Percentiles rank a stretch among this genome's conserved stretches.
Conservation (phyloP, 2,329 filamentous ascomycete genomes). For the Cladosporium colombiae region DNA sequence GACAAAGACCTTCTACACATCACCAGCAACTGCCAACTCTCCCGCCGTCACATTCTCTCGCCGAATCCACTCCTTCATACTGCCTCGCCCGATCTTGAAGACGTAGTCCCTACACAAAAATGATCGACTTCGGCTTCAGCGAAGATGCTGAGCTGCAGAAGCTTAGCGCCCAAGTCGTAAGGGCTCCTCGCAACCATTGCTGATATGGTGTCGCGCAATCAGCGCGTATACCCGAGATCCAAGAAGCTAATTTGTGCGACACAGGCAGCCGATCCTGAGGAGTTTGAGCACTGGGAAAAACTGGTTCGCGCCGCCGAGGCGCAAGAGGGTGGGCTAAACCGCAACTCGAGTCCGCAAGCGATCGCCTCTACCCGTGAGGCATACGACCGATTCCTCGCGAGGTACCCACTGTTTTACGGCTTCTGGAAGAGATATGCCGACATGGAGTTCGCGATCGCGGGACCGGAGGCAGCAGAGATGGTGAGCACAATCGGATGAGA, state of each 20-base stretch:
- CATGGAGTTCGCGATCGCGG: conserved; percentile 93
- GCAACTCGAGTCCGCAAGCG: conserved; percentile 93
- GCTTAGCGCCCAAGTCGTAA: conserved; percentile 35
- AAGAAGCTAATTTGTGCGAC: conserved; percentile 14
- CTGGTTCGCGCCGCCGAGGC: conserved; percentile 79
- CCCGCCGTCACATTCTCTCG: neutral
- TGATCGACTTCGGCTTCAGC: conserved; percentile 38
- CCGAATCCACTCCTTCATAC: neutral
- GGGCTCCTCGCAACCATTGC: conserved; percentile 5
- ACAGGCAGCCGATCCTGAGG: conserved; percentile 73
- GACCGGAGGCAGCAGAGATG: conserved; percentile 96
- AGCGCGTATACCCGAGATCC: neutral
- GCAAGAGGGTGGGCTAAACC: conserved; percentile 89
- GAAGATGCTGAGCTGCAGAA: conserved; percentile 35
- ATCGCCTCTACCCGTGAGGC: conserved; percentile 83
- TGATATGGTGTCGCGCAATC: neutral
- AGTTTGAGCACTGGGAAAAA: conserved; percentile 94
- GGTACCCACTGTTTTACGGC: conserved; percentile 92
- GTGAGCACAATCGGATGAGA: conserved; percentile 50
- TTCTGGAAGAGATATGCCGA: conserved; percentile 99
- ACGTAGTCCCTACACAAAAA: conserved; percentile 11
- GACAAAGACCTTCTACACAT: neutral
- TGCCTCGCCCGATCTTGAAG: neutral
- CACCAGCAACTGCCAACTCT: neutral
- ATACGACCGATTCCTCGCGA: conserved; percentile 90